These are phyloP conservation scores for Solanum pinnatisectum DNA, from an alignment of 257 asterid genomes.

Conservation along the genomic window DNA sequence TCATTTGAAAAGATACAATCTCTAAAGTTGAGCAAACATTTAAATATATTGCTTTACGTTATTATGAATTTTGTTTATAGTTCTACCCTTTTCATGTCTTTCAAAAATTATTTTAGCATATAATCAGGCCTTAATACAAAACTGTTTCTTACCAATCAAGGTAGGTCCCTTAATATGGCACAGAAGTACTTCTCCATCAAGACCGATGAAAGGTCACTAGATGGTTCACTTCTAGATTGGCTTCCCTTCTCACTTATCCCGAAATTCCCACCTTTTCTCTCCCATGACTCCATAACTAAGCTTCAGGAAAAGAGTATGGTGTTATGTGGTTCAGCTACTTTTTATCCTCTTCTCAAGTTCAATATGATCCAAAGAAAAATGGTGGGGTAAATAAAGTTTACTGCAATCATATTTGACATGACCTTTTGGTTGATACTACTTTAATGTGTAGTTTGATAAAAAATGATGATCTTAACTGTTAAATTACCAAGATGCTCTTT, in stretches of 20 bases:
- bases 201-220: not conserved
- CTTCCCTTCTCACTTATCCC: not conserved
- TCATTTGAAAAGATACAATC: not conserved
- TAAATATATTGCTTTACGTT: not conserved
- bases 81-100: not conserved
- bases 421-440: not conserved
- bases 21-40: not conserved
- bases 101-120: not conserved
- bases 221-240: not conserved
- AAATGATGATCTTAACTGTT: not conserved
- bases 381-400: not conserved
- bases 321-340: not conserved
- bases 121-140: not conserved
- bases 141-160: not conserved
- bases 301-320: not conserved
- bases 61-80: not conserved
- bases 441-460: not conserved
- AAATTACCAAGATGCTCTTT: not conserved
- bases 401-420: not conserved
- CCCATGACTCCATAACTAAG: not conserved
- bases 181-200: not conserved
- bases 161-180: not conserved
- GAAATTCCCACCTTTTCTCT: not conserved
- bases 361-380: not conserved
- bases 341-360: not conserved